Evolutionary conservation across 2,329 filamentous ascomycete species (phyloP), one percentile per base, ranked within the genome.

Genomic region (Arthrobotrys entomopaga): DNA sequence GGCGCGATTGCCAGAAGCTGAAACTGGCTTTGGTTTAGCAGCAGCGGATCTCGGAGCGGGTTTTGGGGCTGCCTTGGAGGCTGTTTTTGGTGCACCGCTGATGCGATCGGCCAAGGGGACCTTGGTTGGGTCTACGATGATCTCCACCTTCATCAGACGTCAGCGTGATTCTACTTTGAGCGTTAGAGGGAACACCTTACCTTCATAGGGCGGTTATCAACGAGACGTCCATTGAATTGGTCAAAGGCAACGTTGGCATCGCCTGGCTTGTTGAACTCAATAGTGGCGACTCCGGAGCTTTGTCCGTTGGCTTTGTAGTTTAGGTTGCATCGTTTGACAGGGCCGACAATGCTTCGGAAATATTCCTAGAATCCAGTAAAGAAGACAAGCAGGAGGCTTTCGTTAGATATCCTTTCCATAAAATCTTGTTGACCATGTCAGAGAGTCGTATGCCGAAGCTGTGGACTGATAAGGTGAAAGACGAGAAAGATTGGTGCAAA

Each of bases 231-330:
- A 80, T 99, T 96, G 78, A 96, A 85, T 77, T 90, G 88, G 79
- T 90, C 87, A 79, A 92, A 91, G 75, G 95, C 95, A 83, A 92
- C 92, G 81, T 88, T 88, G 77, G 94, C 95, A 77, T 91, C 91
- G 78, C 92, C 92, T 24, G 90, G 83, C 80, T 92, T 91, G 82
- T 83, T 83, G 85, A 99, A 99, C 77, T 89, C 89, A 79, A 99
- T 91, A 64, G 92, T 95, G 79, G 93, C 93, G 80, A 94, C 92
- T 78, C 95, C 95, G 81, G 93, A 91, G 86, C 93, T 97, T 78
- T 89, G 88, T 77, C 94, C 94, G 81, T 91, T 92, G 77, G 94
- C 92, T 80, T 94, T 95, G 83, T 99, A 99, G 59, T 91, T 92
- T 79, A 99, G 86, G 79, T 95, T 89, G 77, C 96, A 92, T 83